Conservation (phyloP, 768 basidiomycete species). For the Melanogaster broomeanus region DNA sequence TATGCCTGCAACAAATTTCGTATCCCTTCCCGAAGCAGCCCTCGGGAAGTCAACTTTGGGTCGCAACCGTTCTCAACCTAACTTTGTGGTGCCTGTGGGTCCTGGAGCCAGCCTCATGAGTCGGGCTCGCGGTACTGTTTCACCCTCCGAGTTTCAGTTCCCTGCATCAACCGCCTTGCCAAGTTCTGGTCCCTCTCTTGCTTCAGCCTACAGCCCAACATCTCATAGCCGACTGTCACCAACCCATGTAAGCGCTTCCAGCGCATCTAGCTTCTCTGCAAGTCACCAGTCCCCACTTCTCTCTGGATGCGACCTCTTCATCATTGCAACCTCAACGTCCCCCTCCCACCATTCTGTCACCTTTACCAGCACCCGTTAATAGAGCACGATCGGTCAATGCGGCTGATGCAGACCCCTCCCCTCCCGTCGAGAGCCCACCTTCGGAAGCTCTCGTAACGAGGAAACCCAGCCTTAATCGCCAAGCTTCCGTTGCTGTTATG, state of each 20-base stretch:
- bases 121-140: neutral
- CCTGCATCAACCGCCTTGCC: conserved; percentile 21
- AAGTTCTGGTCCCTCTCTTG: conserved; percentile 7
- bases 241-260: conserved; percentile 17
- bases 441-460: conserved; percentile 12
- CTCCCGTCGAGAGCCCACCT: conserved; percentile 10
- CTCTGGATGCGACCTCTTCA: conserved; percentile 49
- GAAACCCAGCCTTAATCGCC: conserved; percentile 46
- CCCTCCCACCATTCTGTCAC: conserved; percentile 33
- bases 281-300: conserved; percentile 58
- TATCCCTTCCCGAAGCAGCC: neutral
- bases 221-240: conserved; percentile 14
- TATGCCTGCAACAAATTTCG: neutral
- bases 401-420: conserved; percentile 17
- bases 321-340: conserved; percentile 24
- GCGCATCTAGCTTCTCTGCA: conserved; percentile 26
- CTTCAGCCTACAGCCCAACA: neutral
- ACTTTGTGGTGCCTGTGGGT: neutral
- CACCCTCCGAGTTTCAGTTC: conserved; percentile 38
- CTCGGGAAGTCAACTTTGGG: neutral
- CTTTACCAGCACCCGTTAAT: conserved; percentile 26
- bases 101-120: neutral
- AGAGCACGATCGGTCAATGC: conserved; percentile 38
- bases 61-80: neutral
- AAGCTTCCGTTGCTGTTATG: conserved; percentile 57